Evolutionary conservation across 202 grass and related monocot genomes (phyloP), one percentile per base, ranked within the genome.

Genomic region (Eragrostis tef): DNA sequence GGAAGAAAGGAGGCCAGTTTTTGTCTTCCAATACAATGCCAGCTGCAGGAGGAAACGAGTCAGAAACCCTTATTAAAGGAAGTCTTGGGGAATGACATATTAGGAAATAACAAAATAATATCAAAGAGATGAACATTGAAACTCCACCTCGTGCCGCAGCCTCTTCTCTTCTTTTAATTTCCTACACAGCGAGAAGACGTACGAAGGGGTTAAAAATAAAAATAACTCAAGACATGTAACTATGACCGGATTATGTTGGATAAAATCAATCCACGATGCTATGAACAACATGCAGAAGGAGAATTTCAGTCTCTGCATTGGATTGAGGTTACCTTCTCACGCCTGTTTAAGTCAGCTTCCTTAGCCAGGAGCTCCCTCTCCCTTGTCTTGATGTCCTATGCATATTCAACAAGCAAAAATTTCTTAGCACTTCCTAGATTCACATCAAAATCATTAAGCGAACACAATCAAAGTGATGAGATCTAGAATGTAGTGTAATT

Each of bases 1-100:
- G 91, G 13, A 90, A 90, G 82, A 88, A 93, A 1, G 88, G 83
- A 19, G 91, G 91, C 91, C 91, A 93, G 11, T 93, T 93, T 81
- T 84, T 93, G 20, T 86, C 91, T 84, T 90, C 83, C 34, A 86
- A 44, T 11, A 81, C 75, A 74, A 90, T 63, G 19, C 83, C 88
- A 86, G 91, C 91, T 90, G 47, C 16, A 52, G 45, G 67, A 74
- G 9, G 43, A 72, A 58, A 71, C 67, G 29, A 70, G 16, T 27
- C 59, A 27, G 3, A 61, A 29, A 43, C 47, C 3, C 22, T 42
- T 74, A 26, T 71, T 50, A 75, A 19, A 22, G 17, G 22, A 68
- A 34, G 1, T 7, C 16, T 68, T 70, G 8, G 24, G 1, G 7
- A 79, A 79, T 16, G 20, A 62, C 0, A 73, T n/a, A n/a, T 6